Conservation (phyloP, 73 alveolate species). For the Uronychia binucleata region DNA sequence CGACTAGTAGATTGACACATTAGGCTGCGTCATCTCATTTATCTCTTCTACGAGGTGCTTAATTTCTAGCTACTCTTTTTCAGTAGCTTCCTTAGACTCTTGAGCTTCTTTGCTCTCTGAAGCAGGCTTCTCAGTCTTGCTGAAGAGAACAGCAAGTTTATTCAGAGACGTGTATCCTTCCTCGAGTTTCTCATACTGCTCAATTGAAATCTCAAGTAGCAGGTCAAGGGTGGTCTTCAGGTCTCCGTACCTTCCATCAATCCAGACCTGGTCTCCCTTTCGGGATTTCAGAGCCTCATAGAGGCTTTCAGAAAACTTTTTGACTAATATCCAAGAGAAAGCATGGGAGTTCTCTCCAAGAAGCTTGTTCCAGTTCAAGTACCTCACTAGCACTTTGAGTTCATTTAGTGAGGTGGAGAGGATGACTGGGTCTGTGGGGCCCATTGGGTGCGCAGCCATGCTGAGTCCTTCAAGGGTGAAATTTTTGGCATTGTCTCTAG, state of each 20-base stretch:
- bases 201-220: neutral
- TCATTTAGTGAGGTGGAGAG: neutral
- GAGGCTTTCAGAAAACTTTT: neutral
- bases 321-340: neutral
- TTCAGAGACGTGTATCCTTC: slow-evolving; percentile 8
- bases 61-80: neutral
- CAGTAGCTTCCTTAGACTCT: neutral
- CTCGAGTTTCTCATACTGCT: neutral
- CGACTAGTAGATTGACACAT: neutral
- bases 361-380: slow-evolving; percentile 10
- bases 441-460: slow-evolving; percentile 4
- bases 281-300: neutral
- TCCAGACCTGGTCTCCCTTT: too few species aligned
- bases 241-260: neutral
- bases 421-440: slow-evolving; percentile 3
- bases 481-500: slow-evolving; percentile 5
- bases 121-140: neutral
- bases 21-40: too few species aligned
- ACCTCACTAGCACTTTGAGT: neutral
- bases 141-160: neutral
- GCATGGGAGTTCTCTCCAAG: neutral
- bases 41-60: too few species aligned
- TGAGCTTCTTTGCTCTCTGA: neutral
- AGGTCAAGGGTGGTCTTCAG: neutral
- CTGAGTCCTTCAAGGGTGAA: neutral